phyloP scores from a whole-genome alignment of 2,329 filamentous ascomycete genomes.

The Raffaelea ambrosiae region DNA sequence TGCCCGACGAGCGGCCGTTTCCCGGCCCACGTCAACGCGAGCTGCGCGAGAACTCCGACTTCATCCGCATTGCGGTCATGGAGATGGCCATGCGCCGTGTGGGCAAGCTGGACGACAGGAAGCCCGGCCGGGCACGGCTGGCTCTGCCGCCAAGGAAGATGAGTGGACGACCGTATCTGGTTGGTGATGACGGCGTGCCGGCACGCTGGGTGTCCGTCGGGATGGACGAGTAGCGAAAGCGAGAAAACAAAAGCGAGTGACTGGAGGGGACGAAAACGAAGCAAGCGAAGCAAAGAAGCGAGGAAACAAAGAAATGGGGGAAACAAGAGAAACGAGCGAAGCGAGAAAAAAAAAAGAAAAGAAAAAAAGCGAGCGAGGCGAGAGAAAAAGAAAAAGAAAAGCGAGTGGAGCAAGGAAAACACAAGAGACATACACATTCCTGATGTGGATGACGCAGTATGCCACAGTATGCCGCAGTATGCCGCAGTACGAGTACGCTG shows the following conservation, averaged over 20 bases:
- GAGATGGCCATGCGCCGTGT: conserved; percentile 63
- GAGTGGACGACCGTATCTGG: conserved; percentile 43
- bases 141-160: conserved; percentile 57
- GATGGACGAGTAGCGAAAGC: background rate
- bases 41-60: conserved; percentile 62
- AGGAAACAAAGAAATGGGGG: background rate
- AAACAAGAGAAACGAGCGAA: background rate
- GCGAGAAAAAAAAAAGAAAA: background rate
- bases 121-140: conserved; percentile 59
- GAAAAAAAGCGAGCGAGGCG: too few relatives aligned
- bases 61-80: conserved; percentile 63
- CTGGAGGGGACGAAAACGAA: background rate
- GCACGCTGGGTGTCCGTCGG: conserved; percentile 44
- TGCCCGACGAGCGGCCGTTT: conserved; percentile 13
- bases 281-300: background rate
- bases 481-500: too few relatives aligned
- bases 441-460: too few relatives aligned
- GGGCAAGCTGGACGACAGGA: conserved; percentile 58
- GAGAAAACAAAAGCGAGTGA: background rate
- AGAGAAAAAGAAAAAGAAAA: too few relatives aligned
- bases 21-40: conserved; percentile 52
- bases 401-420: too few relatives aligned
- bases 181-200: conserved; percentile 50
- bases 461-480: too few relatives aligned
- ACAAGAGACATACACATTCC: too few relatives aligned